Conservation (phyloP, 805 yeast species). For the Saturnispora silvae region DNA sequence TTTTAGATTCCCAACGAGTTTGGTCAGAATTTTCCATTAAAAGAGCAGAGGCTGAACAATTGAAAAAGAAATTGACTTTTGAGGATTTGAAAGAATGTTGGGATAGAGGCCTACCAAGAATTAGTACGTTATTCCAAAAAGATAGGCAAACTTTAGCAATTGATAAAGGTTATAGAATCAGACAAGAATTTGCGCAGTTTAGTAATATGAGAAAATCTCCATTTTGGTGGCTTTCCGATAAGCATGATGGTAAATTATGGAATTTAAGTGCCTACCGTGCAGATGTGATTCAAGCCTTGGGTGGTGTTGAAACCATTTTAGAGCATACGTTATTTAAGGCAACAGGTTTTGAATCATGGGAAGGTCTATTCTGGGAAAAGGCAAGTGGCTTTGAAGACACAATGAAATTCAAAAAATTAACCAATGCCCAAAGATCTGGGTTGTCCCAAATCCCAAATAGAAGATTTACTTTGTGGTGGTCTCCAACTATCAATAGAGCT, state of each 20-base stretch:
- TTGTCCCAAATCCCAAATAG: conserved; percentile 95
- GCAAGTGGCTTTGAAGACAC: conserved; percentile 97
- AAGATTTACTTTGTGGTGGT: conserved; percentile 98
- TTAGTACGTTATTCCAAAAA: conserved; percentile 88
- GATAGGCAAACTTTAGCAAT: conserved; percentile 91
- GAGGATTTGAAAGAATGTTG: conserved; percentile 92
- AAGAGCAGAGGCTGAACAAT: conserved; percentile 75
- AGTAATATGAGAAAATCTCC: conserved; percentile 69
- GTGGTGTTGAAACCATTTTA: conserved; percentile 91
- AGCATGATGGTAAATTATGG: conserved; percentile 96
- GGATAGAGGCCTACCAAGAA: conserved; percentile 96
- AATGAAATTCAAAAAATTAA: conserved; percentile 83
- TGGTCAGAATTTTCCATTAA: conserved; percentile 96
- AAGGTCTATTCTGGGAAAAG: conserved; percentile 97
- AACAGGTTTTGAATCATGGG: conserved; percentile 98
- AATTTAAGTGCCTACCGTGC: conserved; percentile 84
- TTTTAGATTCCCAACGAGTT: conserved; percentile 85
- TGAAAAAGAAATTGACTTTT: conserved; percentile 74
- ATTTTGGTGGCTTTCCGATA: conserved; percentile 92
- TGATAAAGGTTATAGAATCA: conserved; percentile 84
- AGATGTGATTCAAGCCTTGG: conserved; percentile 93
- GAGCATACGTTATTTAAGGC: conserved; percentile 94
- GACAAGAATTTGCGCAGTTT: conserved; percentile 69
- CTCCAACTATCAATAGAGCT: conserved; percentile 96
- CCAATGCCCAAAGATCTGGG: conserved; percentile 97